A percentile compares a stretch with the other conserved stretches of the same genome.
Evolutionary conservation across 306 rosid species (phyloP).

Genomic region (Cucurbita argyrosperma): DNA sequence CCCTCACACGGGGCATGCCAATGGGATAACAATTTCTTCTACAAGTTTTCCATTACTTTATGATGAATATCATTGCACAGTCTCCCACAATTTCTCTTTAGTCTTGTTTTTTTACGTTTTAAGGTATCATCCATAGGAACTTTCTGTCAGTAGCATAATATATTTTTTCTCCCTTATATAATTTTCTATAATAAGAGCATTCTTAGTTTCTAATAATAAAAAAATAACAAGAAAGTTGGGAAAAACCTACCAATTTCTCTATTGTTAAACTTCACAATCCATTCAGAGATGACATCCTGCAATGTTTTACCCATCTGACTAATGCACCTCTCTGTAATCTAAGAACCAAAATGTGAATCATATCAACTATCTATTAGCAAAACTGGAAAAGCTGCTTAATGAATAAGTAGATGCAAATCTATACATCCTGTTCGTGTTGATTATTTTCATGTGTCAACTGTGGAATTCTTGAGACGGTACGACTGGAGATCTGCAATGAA

Average conservation of each 20-base stretch:
- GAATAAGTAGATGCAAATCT: background rate
- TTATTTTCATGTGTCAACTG: slow-evolving; percentile 56
- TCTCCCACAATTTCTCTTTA: background rate
- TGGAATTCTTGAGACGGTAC: slow-evolving; percentile 47
- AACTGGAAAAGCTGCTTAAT: background rate
- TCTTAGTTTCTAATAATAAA: background rate
- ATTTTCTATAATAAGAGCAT: background rate
- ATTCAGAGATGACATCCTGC: slow-evolving; percentile 63
- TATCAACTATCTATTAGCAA: slow-evolving; percentile 2
- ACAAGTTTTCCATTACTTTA: background rate
- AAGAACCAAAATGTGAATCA: slow-evolving; percentile 6
- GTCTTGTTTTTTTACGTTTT: background rate
- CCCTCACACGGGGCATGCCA: no score
- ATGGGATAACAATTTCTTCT: background rate
- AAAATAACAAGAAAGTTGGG: background rate
- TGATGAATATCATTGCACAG: background rate
- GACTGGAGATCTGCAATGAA: slow-evolving; percentile 59
- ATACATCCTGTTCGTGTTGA: slow-evolving; percentile 59
- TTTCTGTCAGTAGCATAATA: background rate
- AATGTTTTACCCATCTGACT: slow-evolving; percentile 70
- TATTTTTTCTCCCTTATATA: background rate
- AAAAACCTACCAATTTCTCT: slow-evolving; percentile 44
- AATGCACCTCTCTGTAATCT: slow-evolving; percentile 72
- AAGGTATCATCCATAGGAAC: background rate
- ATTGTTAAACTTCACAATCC: slow-evolving; percentile 49